Evolutionary conservation across 139 green algal species (phyloP).

Genomic region (Picochlorum sp.): DNA sequence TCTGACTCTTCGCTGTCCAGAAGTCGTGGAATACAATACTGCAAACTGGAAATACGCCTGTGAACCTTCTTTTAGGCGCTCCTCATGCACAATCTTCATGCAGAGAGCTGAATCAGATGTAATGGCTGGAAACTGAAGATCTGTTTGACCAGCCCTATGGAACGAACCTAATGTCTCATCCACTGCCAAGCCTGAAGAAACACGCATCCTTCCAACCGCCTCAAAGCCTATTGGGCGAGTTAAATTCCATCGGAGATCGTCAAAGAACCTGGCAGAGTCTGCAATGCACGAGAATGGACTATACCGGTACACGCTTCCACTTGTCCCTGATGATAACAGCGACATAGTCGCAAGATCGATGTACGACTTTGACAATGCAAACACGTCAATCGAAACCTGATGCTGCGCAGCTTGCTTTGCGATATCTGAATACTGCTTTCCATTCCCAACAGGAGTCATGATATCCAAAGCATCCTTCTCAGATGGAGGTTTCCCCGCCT

Average conservation of each 20-base stretch:
- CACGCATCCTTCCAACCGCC: slow-evolving; percentile 74
- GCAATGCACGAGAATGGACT: slow-evolving; percentile 46
- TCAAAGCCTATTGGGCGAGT: slow-evolving; percentile 68
- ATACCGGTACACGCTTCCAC: slow-evolving; percentile 73
- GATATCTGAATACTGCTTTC: slow-evolving; percentile 46
- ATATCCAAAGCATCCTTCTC: slow-evolving; percentile 35
- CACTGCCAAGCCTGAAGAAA: slow-evolving; percentile 58
- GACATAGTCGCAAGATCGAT: slow-evolving; percentile 63
- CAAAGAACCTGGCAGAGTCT: slow-evolving; percentile 69
- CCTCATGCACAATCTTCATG: slow-evolving; percentile 35
- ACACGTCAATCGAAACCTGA: slow-evolving; percentile 69
- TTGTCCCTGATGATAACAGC: slow-evolving; percentile 47
- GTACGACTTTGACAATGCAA: slow-evolving; percentile 54
- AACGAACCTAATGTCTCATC: slow-evolving; percentile 57
- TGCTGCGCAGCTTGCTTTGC: slow-evolving; percentile 58
- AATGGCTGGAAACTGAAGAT: slow-evolving; percentile 77
- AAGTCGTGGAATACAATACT: slow-evolving; percentile 73
- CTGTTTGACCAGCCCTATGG: slow-evolving; percentile 37
- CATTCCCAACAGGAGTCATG: slow-evolving; percentile 45
- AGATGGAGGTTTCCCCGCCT: slow-evolving; percentile 18
- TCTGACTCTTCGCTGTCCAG: slow-evolving; percentile 28
- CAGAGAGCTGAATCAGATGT: slow-evolving; percentile 65
- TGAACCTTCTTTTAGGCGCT: slow-evolving; percentile 36
- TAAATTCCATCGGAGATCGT: slow-evolving; percentile 81
- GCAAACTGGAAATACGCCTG: slow-evolving; percentile 68